These are phyloP conservation scores for Arctium lappa DNA, from an alignment of 129 eudicot species.

Conservation along the genomic window DNA sequence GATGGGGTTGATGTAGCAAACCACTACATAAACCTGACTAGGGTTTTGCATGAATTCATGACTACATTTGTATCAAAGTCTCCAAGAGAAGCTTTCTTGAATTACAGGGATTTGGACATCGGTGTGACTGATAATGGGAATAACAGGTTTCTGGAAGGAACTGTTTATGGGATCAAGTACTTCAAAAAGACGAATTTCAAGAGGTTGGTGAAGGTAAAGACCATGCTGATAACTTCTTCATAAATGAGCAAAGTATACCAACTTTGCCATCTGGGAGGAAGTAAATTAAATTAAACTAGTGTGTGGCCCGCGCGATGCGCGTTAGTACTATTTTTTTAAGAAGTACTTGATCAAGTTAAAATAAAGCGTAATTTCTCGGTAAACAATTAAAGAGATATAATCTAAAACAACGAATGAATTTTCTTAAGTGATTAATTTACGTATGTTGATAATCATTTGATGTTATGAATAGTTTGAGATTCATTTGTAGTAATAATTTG, in stretches of 20 bases:
- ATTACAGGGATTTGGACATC: slow-evolving; percentile 40
- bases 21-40: slow-evolving; percentile 13
- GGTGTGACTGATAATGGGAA: slow-evolving; percentile 32
- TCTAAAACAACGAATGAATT: no score
- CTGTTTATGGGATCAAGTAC: slow-evolving; percentile 27
- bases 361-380: no score
- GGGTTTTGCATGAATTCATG: slow-evolving; percentile 27
- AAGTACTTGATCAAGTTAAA: no score
- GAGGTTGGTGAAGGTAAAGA: slow-evolving; percentile 35
- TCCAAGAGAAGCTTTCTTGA: slow-evolving; percentile 41
- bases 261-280: slow-evolving; percentile 28
- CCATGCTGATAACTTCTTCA: slow-evolving; percentile 31
- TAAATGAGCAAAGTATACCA: slow-evolving; percentile 35
- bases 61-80: slow-evolving; percentile 34
- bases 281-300: not conserved
- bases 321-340: no score
- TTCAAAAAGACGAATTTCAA: slow-evolving; percentile 25
- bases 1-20: not conserved
- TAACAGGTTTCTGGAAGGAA: slow-evolving; percentile 22
- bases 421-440: no score
- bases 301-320: no score
- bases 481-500: no score
- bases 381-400: no score
- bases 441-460: no score
- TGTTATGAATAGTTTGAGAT: no score